Conservation (phyloP, 768 basidiomycete species). For the Kwoniella europaea region DNA sequence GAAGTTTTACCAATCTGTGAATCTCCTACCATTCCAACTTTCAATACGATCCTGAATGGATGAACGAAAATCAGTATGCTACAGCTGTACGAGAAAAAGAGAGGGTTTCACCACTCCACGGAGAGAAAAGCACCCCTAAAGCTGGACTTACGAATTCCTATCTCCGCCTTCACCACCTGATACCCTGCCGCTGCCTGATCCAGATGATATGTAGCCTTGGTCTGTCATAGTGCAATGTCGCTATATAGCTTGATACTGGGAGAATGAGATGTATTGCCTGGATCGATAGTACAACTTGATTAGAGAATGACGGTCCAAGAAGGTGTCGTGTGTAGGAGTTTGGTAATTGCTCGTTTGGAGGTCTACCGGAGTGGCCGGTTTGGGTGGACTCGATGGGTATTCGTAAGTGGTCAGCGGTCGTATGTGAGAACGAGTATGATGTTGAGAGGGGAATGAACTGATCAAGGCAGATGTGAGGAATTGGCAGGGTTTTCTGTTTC, state of each 20-base stretch:
- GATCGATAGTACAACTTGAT: no score
- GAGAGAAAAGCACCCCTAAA: background rate
- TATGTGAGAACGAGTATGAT: background rate
- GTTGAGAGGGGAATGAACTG: background rate
- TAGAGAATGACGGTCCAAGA: no score
- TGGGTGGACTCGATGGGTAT: no score
- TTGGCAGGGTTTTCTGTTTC: background rate
- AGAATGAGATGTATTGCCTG: no score
- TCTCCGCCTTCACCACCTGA: constrained; percentile 53
- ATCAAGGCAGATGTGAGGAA: background rate
- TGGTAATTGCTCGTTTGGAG: no score
- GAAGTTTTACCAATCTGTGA: constrained; percentile 99
- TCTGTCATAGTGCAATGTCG: constrained; percentile 35
- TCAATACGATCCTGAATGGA: constrained; percentile 73
- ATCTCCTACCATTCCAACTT: constrained; percentile 99
- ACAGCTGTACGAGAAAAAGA: background rate
- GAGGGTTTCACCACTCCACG: background rate
- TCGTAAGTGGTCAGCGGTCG: no score
- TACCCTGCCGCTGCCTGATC: constrained; percentile 50
- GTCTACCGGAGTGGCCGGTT: no score
- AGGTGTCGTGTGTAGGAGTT: no score
- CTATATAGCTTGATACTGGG: background rate
- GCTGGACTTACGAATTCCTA: constrained; percentile 40
- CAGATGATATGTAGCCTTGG: constrained; percentile 51
- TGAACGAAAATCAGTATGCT: no score